Conservation (phyloP, 2,329 filamentous ascomycete genomes). For the Xylariaceae sp. region DNA sequence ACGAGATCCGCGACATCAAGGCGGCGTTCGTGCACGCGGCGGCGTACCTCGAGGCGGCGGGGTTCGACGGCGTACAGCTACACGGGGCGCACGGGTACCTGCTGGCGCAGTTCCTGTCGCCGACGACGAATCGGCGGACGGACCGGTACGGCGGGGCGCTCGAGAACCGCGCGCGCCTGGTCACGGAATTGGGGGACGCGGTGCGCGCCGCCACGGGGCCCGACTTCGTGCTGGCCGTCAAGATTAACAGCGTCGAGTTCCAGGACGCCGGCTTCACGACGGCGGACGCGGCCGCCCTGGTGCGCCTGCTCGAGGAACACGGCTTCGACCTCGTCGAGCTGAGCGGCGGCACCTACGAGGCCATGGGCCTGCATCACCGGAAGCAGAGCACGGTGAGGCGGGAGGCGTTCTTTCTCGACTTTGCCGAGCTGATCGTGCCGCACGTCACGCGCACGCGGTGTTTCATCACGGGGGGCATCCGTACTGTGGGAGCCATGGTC, state of each 20-base stretch:
- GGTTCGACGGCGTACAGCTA: constrained; percentile 54
- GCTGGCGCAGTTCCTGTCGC: constrained; percentile 26
- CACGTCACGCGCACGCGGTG: constrained; percentile 48
- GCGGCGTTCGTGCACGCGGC: not conserved
- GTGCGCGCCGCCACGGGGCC: constrained; percentile 41
- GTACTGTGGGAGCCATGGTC: constrained; percentile 53
- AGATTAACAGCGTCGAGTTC: constrained; percentile 61
- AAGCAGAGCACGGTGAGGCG: constrained; percentile 52
- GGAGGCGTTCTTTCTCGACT: constrained; percentile 71
- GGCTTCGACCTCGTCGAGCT: constrained; percentile 70
- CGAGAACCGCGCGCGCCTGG: constrained; percentile 50
- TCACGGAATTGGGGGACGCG: constrained; percentile 53
- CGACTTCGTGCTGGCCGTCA: constrained; percentile 54
- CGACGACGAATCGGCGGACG: constrained; percentile 34
- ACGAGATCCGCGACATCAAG: not conserved
- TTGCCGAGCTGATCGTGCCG: constrained; percentile 51
- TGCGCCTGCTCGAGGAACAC: constrained; percentile 54
- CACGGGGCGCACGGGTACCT: constrained; percentile 30
- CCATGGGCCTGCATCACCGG: constrained; percentile 46
- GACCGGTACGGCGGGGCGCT: constrained; percentile 41
- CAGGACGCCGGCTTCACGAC: constrained; percentile 39
- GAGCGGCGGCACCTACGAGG: constrained; percentile 63
- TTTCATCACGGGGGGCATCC: constrained; percentile 65
- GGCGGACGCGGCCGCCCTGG: constrained; percentile 41
- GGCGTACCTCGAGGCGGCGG: constrained; percentile 34